phyloP scores from a whole-genome alignment of 2,329 filamentous ascomycete genomes.

The Zymoseptoria pseudotritici region DNA sequence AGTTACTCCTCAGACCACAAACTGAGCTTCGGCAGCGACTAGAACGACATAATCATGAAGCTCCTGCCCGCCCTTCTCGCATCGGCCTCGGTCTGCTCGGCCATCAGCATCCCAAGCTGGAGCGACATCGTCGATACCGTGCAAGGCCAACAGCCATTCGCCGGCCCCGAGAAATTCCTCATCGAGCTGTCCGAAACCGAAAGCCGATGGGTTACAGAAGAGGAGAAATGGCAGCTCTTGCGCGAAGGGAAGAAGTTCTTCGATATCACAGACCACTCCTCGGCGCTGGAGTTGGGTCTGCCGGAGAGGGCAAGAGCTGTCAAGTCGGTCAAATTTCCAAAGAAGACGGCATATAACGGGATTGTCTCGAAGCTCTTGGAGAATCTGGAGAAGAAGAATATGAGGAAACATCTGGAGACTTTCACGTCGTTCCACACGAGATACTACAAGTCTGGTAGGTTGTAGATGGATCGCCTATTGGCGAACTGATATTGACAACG shows the following conservation, averaged over 20 bases:
- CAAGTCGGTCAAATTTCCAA: slow-evolving; percentile 56
- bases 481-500: neutral
- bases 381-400: slow-evolving; percentile 65
- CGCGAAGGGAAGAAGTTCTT: slow-evolving; percentile 81
- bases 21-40: neutral
- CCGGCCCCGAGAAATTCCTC: slow-evolving; percentile 52
- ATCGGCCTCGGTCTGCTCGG: slow-evolving; percentile 15
- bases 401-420: slow-evolving; percentile 69
- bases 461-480: neutral
- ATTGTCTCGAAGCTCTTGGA: slow-evolving; percentile 60
- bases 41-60: slow-evolving; percentile 14
- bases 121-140: slow-evolving; percentile 14
- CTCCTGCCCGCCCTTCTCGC: slow-evolving; percentile 15
- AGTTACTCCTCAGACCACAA: neutral
- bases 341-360: slow-evolving; percentile 56
- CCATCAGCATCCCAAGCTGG: slow-evolving; percentile 17
- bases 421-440: slow-evolving; percentile 74
- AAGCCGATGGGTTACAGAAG: slow-evolving; percentile 81
- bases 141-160: slow-evolving; percentile 23
- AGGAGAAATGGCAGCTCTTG: slow-evolving; percentile 88
- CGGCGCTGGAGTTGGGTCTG: slow-evolving; percentile 35
- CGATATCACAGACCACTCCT: slow-evolving; percentile 71
- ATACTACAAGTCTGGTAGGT: slow-evolving; percentile 58
- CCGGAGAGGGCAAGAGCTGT: neutral
- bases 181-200: slow-evolving; percentile 80